Percentiles rank a stretch among this genome's conserved stretches.
Conservation (phyloP, 1,284 basidiomycete genomes). For the Apiotrichum sp. region DNA sequence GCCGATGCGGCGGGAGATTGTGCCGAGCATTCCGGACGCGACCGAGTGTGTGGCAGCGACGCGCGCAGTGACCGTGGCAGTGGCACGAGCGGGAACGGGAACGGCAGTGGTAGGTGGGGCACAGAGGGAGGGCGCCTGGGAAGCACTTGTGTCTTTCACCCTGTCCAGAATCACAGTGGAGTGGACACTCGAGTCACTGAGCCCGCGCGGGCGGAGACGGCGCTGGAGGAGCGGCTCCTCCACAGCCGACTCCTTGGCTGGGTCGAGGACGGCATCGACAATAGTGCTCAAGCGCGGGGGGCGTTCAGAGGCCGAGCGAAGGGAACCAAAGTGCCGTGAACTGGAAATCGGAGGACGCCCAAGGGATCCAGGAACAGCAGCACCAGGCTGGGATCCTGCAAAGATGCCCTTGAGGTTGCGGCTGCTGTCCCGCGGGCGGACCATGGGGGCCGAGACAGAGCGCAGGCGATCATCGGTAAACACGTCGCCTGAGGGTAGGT, state of each 20-base stretch:
- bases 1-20: background rate
- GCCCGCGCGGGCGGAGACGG: constrained; percentile 65
- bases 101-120: background rate
- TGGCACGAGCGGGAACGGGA: background rate
- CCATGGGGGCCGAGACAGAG: constrained; percentile 1
- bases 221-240: constrained; percentile 54
- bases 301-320: constrained; percentile 3
- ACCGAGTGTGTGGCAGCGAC: background rate
- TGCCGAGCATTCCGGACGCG: background rate
- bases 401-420: constrained; percentile 60
- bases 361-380: constrained; percentile 39
- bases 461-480: background rate
- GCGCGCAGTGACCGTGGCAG: background rate
- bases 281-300: constrained; percentile 54
- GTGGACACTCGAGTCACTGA: constrained; percentile 85
- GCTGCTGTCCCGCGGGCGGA: constrained; percentile 28
- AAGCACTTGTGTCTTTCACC: background rate
- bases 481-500: background rate
- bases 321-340: constrained; percentile 42
- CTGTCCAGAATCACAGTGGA: constrained; percentile 59
- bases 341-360: constrained; percentile 43
- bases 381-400: constrained; percentile 73
- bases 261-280: constrained; percentile 72
- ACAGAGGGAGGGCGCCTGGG: background rate
- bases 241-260: constrained; percentile 41